These are phyloP conservation scores for Pseudogymnoascus sp. DNA, from an alignment of 2,329 filamentous ascomycete genomes.

Conservation along the genomic window DNA sequence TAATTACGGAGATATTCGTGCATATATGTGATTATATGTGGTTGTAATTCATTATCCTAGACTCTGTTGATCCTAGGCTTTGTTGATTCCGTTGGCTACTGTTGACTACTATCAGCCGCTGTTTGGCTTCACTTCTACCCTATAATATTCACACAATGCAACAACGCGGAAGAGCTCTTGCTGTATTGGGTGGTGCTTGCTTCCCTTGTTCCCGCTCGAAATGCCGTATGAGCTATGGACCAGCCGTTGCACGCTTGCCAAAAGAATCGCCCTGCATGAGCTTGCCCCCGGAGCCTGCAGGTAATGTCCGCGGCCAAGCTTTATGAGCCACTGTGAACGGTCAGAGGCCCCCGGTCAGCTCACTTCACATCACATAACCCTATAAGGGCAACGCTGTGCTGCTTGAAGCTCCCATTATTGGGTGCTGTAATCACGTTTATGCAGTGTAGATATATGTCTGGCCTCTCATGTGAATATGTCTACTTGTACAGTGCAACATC, in stretches of 20 bases:
- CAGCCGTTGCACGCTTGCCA: slow-evolving; percentile 1
- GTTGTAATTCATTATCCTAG: not conserved
- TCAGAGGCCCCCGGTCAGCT: not conserved
- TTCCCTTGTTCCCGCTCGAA: not conserved
- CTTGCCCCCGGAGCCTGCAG: slow-evolving; percentile 5
- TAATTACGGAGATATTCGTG: not conserved
- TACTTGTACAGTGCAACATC: not conserved
- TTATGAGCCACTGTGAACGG: not conserved
- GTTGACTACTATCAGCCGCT: not conserved
- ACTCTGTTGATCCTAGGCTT: not conserved
- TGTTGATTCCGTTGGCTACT: not conserved
- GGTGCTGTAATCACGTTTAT: not conserved
- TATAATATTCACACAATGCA: not conserved
- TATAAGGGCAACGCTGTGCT: not conserved
- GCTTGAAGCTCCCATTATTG: not conserved
- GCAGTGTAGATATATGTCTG: not conserved
- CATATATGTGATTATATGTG: not conserved
- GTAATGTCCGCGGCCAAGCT: not conserved
- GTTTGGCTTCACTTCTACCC: not conserved
- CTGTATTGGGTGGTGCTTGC: not conserved
- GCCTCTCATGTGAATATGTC: not conserved
- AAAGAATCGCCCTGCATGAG: slow-evolving; percentile 2
- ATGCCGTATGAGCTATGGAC: not conserved
- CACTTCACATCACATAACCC: not conserved
- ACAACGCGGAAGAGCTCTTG: not conserved